A percentile compares a stretch with the other conserved stretches of the same genome.
Evolutionary conservation across 2,329 filamentous ascomycete species (phyloP).

Genomic region (Trichoderma simmonsii): DNA sequence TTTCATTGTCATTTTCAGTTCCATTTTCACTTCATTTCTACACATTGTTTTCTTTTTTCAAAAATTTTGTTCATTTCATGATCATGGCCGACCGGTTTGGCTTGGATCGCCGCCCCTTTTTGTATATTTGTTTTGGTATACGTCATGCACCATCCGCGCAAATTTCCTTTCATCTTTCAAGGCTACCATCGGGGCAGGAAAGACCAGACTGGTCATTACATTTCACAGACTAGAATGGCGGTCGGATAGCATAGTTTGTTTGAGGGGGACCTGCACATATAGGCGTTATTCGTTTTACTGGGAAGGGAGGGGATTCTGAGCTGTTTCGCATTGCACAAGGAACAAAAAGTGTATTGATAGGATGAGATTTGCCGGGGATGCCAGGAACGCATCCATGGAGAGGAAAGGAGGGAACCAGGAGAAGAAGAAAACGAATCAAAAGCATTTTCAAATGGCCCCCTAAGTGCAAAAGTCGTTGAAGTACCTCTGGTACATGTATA

Average conservation of each 20-base stretch:
- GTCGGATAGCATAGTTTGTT: neutral
- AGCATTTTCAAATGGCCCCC: neutral
- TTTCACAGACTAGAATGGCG: conserved; percentile 10
- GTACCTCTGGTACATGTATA: neutral
- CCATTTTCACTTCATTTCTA: neutral
- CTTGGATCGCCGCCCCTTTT: neutral
- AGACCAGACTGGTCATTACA: conserved; percentile 7
- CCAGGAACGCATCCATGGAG: neutral
- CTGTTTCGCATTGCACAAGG: neutral
- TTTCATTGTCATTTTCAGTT: neutral
- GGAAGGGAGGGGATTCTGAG: neutral
- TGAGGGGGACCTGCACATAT: neutral
- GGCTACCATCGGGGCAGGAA: neutral
- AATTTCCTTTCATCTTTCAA: neutral
- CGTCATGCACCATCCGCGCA: conserved; percentile 1
- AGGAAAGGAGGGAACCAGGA: neutral
- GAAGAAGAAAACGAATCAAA: neutral
- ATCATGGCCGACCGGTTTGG: conserved; percentile 3
- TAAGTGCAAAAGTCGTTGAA: neutral
- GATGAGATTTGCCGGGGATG: neutral
- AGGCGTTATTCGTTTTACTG: conserved; percentile 6
- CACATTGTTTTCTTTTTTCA: neutral
- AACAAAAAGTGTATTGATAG: conserved; percentile 17
- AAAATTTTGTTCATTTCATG: neutral
- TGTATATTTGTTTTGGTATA: conserved; percentile 7